These are phyloP conservation scores for Candida pini DNA, from an alignment of 805 yeast species.

Conservation along the genomic window DNA sequence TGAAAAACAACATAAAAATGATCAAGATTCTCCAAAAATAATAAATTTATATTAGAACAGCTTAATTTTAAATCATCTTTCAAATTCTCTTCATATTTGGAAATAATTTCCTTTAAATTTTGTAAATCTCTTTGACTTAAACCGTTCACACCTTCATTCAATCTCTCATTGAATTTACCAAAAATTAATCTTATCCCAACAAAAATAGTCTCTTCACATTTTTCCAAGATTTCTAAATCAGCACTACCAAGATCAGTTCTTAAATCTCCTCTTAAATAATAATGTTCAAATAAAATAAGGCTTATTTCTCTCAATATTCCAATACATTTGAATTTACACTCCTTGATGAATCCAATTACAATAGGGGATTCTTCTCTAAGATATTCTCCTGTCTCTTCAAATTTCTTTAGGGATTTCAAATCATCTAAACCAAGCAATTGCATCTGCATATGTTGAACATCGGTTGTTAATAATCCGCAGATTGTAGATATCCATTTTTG, in stretches of 20 bases:
- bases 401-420: conserved; percentile 14
- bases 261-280: conserved; percentile 19
- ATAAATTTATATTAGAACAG: conserved; percentile 15
- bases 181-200: conserved; percentile 13
- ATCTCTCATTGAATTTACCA: conserved; percentile 5
- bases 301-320: conserved; percentile 20
- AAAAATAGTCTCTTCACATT: conserved; percentile 19
- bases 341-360: conserved; percentile 14
- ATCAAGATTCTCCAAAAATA: conserved; percentile 22
- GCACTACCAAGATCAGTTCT: too few species aligned
- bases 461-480: conserved; percentile 23
- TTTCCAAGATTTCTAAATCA: conserved; percentile 12
- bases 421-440: conserved; percentile 22
- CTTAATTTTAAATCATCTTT: conserved; percentile 18
- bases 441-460: conserved; percentile 18
- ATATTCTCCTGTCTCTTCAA: conserved; percentile 19
- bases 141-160: conserved; percentile 4
- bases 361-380: conserved; percentile 17
- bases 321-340: conserved; percentile 22
- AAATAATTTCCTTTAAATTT: conserved; percentile 11
- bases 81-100: conserved; percentile 15
- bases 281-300: conserved; percentile 23
- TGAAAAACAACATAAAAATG: conserved; percentile 24
- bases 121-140: conserved; percentile 9
- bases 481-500: conserved; percentile 26